phyloP scores from a whole-genome alignment of 768 basidiomycete species.

The Naganishia antarctica region DNA sequence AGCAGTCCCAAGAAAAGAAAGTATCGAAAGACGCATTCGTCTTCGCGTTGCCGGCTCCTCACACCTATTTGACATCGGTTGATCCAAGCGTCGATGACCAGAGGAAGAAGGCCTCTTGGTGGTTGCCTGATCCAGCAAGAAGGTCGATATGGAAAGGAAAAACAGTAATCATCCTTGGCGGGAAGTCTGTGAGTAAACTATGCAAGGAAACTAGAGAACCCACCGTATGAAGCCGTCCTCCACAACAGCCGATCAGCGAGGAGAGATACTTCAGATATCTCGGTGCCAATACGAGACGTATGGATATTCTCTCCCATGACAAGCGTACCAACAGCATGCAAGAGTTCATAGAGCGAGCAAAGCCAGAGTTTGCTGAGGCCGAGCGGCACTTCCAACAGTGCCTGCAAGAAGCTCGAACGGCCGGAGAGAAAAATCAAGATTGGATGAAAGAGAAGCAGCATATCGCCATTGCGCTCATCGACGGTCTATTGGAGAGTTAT shows the following conservation, averaged over 20 bases:
- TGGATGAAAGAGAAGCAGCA: background rate
- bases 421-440: background rate
- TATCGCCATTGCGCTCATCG: background rate
- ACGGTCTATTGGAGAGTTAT: background rate
- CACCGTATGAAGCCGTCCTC: no score
- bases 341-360: background rate
- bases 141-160: slow-evolving; percentile 13
- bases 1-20: background rate
- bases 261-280: slow-evolving; percentile 7
- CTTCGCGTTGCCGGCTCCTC: slow-evolving; percentile 1
- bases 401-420: background rate
- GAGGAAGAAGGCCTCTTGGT: slow-evolving; percentile 1
- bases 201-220: no score
- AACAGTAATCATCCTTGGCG: slow-evolving; percentile 18
- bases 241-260: slow-evolving; percentile 4
- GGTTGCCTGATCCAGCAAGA: slow-evolving; percentile 13
- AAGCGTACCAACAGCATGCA: background rate
- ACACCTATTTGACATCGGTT: background rate
- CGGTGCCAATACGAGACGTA: background rate
- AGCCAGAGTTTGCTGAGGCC: background rate
- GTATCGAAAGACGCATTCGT: background rate
- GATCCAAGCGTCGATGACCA: background rate
- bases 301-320: slow-evolving; percentile 9
- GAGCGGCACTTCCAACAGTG: background rate
- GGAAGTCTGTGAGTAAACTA: background rate